phyloP scores from a whole-genome alignment of 2,329 filamentous ascomycete species.

The Leptoxyphium fumago region DNA sequence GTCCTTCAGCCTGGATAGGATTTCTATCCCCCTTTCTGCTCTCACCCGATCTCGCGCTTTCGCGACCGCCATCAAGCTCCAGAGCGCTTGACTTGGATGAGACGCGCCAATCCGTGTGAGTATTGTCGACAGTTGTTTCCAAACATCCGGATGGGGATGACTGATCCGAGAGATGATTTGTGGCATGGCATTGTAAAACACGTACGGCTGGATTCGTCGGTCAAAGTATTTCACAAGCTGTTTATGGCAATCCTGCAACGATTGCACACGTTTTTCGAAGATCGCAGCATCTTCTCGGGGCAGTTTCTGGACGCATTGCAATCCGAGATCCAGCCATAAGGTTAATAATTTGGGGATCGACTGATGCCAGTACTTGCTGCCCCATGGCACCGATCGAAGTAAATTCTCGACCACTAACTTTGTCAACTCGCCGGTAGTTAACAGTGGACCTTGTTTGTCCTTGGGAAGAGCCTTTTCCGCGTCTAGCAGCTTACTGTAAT shows the following conservation, averaged over 20 bases:
- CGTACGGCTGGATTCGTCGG: conserved; percentile 51
- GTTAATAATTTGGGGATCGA: conserved; percentile 84
- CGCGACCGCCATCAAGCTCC: conserved; percentile 77
- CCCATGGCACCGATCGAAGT: conserved; percentile 68
- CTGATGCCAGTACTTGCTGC: conserved; percentile 92
- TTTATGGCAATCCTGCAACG: conserved; percentile 54
- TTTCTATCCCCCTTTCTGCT: conserved; percentile 33
- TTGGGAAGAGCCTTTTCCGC: conserved; percentile 66
- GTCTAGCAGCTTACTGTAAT: conserved; percentile 93
- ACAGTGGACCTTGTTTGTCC: conserved; percentile 47
- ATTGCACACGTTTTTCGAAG: conserved; percentile 41
- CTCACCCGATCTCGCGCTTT: conserved; percentile 66
- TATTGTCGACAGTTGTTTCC: conserved; percentile 60
- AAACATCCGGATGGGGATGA: conserved; percentile 66
- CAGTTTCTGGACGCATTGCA: conserved; percentile 38
- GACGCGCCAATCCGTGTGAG: conserved; percentile 72
- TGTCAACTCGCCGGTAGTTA: conserved; percentile 63
- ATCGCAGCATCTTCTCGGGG: conserved; percentile 31
- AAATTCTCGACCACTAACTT: conserved; percentile 92
- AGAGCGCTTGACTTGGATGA: conserved; percentile 85
- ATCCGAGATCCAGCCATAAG: conserved; percentile 84
- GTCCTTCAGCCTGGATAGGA: conserved; percentile 29
- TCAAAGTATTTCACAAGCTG: conserved; percentile 68
- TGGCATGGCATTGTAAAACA: conserved; percentile 71
- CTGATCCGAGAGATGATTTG: conserved; percentile 94